These are phyloP conservation scores for Alternaria triticina DNA, from an alignment of 2,329 filamentous ascomycete species.

Conservation along the genomic window DNA sequence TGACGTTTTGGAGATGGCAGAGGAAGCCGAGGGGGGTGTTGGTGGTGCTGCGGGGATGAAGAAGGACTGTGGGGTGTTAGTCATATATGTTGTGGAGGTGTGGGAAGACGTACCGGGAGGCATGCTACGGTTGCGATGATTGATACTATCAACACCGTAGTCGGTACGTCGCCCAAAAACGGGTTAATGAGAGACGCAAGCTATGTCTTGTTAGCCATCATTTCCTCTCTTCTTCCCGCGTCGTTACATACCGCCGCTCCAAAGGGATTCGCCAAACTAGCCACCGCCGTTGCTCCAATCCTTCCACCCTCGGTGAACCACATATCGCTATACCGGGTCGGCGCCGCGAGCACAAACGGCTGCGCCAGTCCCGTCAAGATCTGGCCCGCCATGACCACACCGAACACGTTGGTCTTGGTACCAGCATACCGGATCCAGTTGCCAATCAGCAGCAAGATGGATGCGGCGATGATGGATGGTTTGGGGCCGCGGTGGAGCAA, in stretches of 20 bases:
- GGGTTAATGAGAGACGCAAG: constrained; percentile 83
- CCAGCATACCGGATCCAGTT: constrained; percentile 93
- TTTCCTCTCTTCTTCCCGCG: background rate
- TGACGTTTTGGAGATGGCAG: constrained; percentile 61
- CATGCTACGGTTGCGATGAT: constrained; percentile 77
- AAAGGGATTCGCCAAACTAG: constrained; percentile 85
- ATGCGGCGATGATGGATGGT: constrained; percentile 74
- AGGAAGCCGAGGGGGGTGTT: constrained; percentile 75
- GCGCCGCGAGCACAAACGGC: constrained; percentile 88
- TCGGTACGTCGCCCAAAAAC: constrained; percentile 75
- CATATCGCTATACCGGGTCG: constrained; percentile 88
- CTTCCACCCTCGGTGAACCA: constrained; percentile 90
- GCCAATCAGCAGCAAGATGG: constrained; percentile 75
- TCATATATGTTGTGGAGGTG: background rate
- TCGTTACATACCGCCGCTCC: constrained; percentile 72
- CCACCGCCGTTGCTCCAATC: constrained; percentile 84
- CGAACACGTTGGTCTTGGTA: constrained; percentile 65
- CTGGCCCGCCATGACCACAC: constrained; percentile 86
- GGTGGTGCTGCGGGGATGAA: constrained; percentile 80
- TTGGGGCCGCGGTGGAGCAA: constrained; percentile 82
- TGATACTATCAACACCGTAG: constrained; percentile 83
- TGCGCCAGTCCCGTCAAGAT: constrained; percentile 88
- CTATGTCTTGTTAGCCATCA: constrained; percentile 24
- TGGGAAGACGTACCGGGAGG: constrained; percentile 57
- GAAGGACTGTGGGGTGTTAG: constrained; percentile 60